phyloP scores from a whole-genome alignment of 176 grass and related monocot genomes.

The Raddia guianensis region DNA sequence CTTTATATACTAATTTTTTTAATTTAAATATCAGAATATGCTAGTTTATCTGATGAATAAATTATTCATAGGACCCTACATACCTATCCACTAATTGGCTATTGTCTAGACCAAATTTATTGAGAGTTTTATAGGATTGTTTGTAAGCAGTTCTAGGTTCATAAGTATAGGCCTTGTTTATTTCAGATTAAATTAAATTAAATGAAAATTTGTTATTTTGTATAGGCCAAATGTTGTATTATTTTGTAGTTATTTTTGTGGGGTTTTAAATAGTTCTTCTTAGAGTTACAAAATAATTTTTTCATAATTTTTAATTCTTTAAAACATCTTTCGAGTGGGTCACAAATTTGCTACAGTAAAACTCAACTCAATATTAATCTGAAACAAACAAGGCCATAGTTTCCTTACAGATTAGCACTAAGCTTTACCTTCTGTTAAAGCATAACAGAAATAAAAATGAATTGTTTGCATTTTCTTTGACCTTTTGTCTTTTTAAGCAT shows the following conservation, averaged over 20 bases:
- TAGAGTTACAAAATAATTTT: too few relatives aligned
- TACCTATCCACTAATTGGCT: background rate
- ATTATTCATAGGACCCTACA: background rate
- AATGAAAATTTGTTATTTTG: too few relatives aligned
- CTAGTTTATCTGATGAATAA: background rate
- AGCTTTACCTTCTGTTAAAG: background rate
- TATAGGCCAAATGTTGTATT: too few relatives aligned
- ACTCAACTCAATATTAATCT: too few relatives aligned
- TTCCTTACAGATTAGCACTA: background rate
- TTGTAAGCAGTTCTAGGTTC: background rate
- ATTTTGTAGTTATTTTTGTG: too few relatives aligned
- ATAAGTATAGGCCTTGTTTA: background rate
- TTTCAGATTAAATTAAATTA: too few relatives aligned
- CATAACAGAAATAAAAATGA: background rate
- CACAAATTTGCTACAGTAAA: too few relatives aligned
- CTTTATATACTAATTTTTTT: background rate
- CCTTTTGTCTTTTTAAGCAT: background rate
- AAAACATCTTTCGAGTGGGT: too few relatives aligned
- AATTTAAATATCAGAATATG: slow-evolving; percentile 4
- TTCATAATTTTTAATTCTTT: too few relatives aligned
- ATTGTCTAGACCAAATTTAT: background rate
- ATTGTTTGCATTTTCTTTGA: background rate
- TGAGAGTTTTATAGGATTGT: background rate
- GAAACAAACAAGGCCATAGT: background rate
- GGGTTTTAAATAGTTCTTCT: too few relatives aligned